Evolutionary conservation across 495 filamentous ascomycete genomes (phyloP).

Genomic region (Penicillium fimorum): DNA sequence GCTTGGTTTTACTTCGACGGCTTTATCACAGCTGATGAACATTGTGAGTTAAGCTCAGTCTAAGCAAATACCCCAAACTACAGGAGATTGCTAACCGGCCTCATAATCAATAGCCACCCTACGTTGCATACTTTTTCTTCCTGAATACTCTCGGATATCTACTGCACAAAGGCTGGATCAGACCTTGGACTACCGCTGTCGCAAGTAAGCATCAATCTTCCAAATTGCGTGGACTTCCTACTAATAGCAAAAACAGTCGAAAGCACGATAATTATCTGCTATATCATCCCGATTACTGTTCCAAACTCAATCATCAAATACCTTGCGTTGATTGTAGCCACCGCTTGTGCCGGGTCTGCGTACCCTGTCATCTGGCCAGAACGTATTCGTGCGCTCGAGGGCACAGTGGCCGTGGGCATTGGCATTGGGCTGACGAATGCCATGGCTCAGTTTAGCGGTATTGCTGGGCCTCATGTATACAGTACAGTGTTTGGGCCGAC

Average conservation of each 20-base stretch:
- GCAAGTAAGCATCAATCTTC: slow-evolving; percentile 26
- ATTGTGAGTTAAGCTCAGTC: slow-evolving; percentile 30
- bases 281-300: slow-evolving; percentile 46
- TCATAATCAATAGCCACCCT: slow-evolving; percentile 34
- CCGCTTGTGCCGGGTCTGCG: slow-evolving; percentile 38
- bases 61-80: background rate
- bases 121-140: slow-evolving; percentile 39
- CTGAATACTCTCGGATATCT: slow-evolving; percentile 36
- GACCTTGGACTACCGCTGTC: slow-evolving; percentile 41
- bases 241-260: slow-evolving; percentile 30
- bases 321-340: slow-evolving; percentile 39
- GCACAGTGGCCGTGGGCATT: slow-evolving; percentile 39
- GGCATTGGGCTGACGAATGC: slow-evolving; percentile 47
- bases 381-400: slow-evolving; percentile 41
- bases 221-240: background rate
- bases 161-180: slow-evolving; percentile 36
- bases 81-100: slow-evolving; percentile 3
- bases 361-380: slow-evolving; percentile 49
- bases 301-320: slow-evolving; percentile 39
- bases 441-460: slow-evolving; percentile 46
- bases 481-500: slow-evolving; percentile 41
- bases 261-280: slow-evolving; percentile 42
- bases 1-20: slow-evolving; percentile 40
- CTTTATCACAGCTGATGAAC: slow-evolving; percentile 43
- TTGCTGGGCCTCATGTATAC: slow-evolving; percentile 43